Percentiles rank a stretch among this genome's conserved stretches.
Conservation (phyloP, 495 filamentous ascomycete species). For the Neurospora sp. region DNA sequence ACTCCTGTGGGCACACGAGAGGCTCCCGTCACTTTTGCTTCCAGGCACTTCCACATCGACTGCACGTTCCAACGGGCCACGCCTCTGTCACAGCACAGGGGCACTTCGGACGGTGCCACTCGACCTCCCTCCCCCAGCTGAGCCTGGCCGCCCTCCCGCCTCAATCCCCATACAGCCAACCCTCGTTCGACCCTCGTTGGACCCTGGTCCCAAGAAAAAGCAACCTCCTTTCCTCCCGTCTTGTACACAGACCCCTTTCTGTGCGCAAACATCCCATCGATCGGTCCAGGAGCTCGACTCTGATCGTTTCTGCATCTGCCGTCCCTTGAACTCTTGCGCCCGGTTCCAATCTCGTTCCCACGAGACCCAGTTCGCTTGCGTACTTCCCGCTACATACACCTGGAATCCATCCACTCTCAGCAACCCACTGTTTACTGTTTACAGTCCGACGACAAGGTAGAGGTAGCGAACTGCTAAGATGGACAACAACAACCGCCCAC, state of each 20-base stretch:
- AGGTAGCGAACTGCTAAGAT: constrained; percentile 21
- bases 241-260: background rate
- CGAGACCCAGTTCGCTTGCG: background rate
- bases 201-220: constrained; percentile 12
- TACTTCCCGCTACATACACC: background rate
- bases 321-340: background rate
- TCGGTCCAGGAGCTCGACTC: background rate
- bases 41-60: background rate
- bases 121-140: background rate
- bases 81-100: background rate
- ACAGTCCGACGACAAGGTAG: background rate
- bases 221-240: constrained; percentile 4
- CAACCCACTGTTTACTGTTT: background rate
- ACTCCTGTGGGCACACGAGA: background rate
- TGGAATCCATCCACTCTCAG: background rate
- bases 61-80: background rate
- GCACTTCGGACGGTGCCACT: constrained; percentile 1
- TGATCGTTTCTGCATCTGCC: background rate
- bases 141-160: background rate
- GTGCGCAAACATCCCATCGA: background rate
- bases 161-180: background rate
- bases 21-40: background rate
- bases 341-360: background rate
- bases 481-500: constrained; percentile 52
- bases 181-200: constrained; percentile 3